Conservation (phyloP, 176 grass and related monocot genomes). For the Rhynchospora breviuscula region DNA sequence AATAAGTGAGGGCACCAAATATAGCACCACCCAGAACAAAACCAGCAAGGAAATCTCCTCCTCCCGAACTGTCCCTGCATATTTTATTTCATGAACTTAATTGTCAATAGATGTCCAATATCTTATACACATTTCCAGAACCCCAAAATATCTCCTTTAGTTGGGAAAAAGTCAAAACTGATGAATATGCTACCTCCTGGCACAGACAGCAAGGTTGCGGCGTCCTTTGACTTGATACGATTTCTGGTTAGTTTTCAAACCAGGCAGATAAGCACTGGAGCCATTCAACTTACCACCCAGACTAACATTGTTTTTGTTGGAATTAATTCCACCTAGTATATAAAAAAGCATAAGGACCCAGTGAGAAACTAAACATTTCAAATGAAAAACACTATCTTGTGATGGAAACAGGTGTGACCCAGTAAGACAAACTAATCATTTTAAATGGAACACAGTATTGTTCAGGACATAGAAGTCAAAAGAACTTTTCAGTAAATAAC, state of each 20-base stretch:
- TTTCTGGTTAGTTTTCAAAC: slow-evolving; percentile 18
- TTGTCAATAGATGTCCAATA: slow-evolving; percentile 1
- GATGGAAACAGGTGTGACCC: neutral
- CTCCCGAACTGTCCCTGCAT: slow-evolving; percentile 34
- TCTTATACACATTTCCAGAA: neutral
- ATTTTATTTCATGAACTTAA: slow-evolving; percentile 1
- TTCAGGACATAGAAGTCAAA: neutral
- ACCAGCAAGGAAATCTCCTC: slow-evolving; percentile 46
- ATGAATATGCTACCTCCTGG: slow-evolving; percentile 26
- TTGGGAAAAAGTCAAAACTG: neutral
- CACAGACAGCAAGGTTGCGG: slow-evolving; percentile 21
- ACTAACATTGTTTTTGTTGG: slow-evolving; percentile 12
- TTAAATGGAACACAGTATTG: neutral
- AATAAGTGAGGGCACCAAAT: slow-evolving; percentile 38
- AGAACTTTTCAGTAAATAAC: neutral
- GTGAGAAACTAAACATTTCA: neutral
- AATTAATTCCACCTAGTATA: slow-evolving; percentile 22
- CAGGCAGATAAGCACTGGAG: slow-evolving; percentile 12
- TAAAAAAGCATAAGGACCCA: neutral
- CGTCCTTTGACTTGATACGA: slow-evolving; percentile 13
- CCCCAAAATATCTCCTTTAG: neutral
- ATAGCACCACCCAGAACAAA: slow-evolving; percentile 47
- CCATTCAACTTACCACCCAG: slow-evolving; percentile 14
- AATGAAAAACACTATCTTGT: neutral
- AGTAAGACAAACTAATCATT: neutral